Base-by-base conservation (phyloP, 768 basidiomycete species). In the Boletus subparvulus region DNA sequence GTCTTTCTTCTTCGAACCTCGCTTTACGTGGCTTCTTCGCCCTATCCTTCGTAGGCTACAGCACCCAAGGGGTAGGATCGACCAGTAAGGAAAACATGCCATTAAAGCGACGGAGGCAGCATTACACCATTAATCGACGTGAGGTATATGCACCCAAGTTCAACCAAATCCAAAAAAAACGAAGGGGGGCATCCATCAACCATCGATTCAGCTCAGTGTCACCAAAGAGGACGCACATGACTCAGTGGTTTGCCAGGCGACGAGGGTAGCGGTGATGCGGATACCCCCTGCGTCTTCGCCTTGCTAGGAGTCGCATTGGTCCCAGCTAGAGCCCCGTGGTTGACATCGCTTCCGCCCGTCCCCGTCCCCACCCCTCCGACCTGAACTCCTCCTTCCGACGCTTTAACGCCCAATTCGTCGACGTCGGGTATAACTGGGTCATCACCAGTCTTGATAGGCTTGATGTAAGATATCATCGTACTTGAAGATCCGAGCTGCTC, bases 171-270 rank as follows among this genome's bases (percentile, higher is more conserved):
- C 53, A 56, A 54, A 28, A 58, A 60, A 55, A 39, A 48, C 46
- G 59, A 56, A 19, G 55, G 55, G 61, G 36, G 42, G 54, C 32
- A 63, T 58, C 65, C 65, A 67, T 74, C 71, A 75, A 84, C 79
- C 76, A 80, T 73, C 69, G 54, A 72, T 78, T 75, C 69, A 66
- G 61, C 72, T 71, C 68, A 71, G 69, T 83, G 73, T 76, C 77
- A 83, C 84, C 86, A 78, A 79, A 84, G 83, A 79, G 82, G 81
- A 91, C 90, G 88, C 84, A 92, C 90, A 85, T 92, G 90, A 74
- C 82, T 85, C 78, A 91, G 74, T 63, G 89, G 85, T 70, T 83
- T 85, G 61, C 83, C 80, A 59, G 81, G 73, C 51, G 83, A 76
- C 41, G 75, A 66, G 57, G 80, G 78, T 57, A 78, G 65, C 55